Base-by-base conservation (phyloP, 257 asterid genomes). In the Craterostigma plantagineum region DNA sequence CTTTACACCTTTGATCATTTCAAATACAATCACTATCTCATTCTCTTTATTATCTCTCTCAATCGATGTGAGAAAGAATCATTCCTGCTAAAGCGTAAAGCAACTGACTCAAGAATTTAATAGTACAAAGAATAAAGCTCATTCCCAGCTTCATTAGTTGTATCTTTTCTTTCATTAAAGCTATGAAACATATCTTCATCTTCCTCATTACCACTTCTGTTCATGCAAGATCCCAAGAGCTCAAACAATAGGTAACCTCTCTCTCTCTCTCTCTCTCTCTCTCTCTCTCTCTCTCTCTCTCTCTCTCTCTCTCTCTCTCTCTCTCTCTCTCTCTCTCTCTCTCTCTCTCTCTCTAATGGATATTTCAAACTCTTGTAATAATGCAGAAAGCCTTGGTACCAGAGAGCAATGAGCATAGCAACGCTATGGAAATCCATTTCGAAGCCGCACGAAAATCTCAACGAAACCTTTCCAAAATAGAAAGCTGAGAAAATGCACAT, bases 341-440 rank as follows among this genome's bases (percentile, higher is more conserved):
- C n/a, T n/a, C n/a, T n/a, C n/a, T n/a, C n/a, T n/a, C n/a, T n/a
- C n/a, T n/a, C n/a, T n/a, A n/a, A n/a, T n/a, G n/a, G n/a, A n/a
- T n/a, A n/a, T n/a, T n/a, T n/a, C n/a, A n/a, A n/a, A n/a, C n/a
- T n/a, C n/a, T n/a, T n/a, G n/a, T n/a, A 3, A 23, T 4, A 8
- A 42, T 55, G 48, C 46, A 79, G 91, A 91, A 84, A 76, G 67
- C 77, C 90, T 56, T 79, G 92, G 95, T 84, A 84, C 54, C 93
- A 72, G 69, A 68, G 84, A 70, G 95, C 81, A 54, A 60, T 79
- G 58, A 77, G 71, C 45, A 76, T 76, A 91, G 77, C 92, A 16
- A 65, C 81, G 34, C 9, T 57, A 10, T 76, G 93, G 95, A 84
- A 74, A 64, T 37, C 58, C 55, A 47, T 51, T 18, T 61, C 71